phyloP scores from a whole-genome alignment of 2,329 filamentous ascomycete species.

The Fusarium pseudograminearum region DNA sequence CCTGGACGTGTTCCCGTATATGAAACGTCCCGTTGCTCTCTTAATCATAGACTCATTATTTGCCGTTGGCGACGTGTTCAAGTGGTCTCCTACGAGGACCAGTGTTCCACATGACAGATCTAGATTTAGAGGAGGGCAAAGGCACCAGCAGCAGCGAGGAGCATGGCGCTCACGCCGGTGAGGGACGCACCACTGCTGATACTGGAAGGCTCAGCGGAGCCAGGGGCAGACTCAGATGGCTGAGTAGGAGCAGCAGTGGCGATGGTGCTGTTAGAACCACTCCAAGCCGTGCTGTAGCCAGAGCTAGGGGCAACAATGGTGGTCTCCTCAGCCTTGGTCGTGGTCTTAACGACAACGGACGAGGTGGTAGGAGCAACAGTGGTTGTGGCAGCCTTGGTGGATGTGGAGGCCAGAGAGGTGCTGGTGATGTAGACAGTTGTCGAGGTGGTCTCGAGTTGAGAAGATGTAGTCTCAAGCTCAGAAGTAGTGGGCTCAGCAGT shows the following conservation, averaged over 20 bases:
- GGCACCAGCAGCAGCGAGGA: slow-evolving; percentile 53
- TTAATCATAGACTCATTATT: slow-evolving; percentile 52
- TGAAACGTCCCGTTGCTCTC: slow-evolving; percentile 35
- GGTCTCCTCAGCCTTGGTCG: slow-evolving; percentile 43
- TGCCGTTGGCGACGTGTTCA: slow-evolving; percentile 41
- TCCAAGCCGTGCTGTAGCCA: slow-evolving; percentile 48
- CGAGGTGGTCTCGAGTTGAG: slow-evolving; percentile 43
- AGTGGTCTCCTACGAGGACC: slow-evolving; percentile 13
- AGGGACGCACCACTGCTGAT: slow-evolving; percentile 49
- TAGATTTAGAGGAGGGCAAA: slow-evolving; percentile 53
- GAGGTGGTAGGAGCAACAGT: slow-evolving; percentile 46
- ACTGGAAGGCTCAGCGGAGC: slow-evolving; percentile 37
- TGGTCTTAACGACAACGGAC: slow-evolving; percentile 36
- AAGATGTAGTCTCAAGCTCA: slow-evolving; percentile 45
- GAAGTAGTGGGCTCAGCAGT: slow-evolving; percentile 39
- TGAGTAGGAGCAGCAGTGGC: slow-evolving; percentile 44
- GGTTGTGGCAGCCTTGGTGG: slow-evolving; percentile 42
- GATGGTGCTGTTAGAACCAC: slow-evolving; percentile 52
- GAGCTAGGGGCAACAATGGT: slow-evolving; percentile 47
- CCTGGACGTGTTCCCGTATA: slow-evolving; percentile 14
- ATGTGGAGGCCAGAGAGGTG: slow-evolving; percentile 33
- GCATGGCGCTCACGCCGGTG: slow-evolving; percentile 53
- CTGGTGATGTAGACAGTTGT: slow-evolving; percentile 47
- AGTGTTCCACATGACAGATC: slow-evolving; percentile 44
- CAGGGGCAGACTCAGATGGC: slow-evolving; percentile 40